phyloP scores from a whole-genome alignment of 257 asterid species.

The Rubia yunnanensis region DNA sequence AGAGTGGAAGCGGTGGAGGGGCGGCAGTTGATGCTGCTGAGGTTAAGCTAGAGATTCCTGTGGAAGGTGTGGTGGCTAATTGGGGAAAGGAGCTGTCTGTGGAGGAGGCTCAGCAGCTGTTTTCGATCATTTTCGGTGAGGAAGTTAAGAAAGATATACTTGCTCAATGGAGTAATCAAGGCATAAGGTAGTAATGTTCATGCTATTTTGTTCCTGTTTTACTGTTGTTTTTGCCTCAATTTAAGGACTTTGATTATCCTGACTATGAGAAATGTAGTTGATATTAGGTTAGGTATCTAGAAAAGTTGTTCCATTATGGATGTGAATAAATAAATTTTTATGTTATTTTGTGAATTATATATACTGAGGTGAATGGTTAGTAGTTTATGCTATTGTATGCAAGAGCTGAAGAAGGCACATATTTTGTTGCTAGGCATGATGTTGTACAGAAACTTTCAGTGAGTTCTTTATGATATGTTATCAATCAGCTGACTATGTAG shows the following conservation, averaged over 20 bases:
- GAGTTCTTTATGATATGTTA: neutral
- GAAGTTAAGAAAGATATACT: slow-evolving; percentile 60
- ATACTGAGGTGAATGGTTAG: neutral
- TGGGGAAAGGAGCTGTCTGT: slow-evolving; percentile 33
- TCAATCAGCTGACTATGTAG: neutral
- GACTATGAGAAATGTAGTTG: neutral
- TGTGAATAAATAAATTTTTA: too few relatives aligned
- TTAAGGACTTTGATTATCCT: neutral
- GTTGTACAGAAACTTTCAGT: neutral
- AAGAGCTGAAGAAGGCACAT: neutral
- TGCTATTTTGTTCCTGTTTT: neutral
- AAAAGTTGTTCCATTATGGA: neutral
- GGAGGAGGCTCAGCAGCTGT: slow-evolving; percentile 60
- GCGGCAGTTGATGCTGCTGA: neutral
- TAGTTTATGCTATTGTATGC: neutral
- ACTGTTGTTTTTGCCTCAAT: neutral
- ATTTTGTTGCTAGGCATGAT: neutral
- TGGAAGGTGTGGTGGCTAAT: slow-evolving; percentile 29
- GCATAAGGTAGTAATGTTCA: slow-evolving; percentile 70
- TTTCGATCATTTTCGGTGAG: slow-evolving; percentile 64
- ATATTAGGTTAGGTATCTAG: neutral
- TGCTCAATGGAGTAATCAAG: slow-evolving; percentile 98
- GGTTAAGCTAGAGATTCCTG: slow-evolving; percentile 16
- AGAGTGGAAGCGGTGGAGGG: slow-evolving; percentile 19
- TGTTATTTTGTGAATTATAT: neutral